Percentiles rank a stretch among this genome's conserved stretches.
These are phyloP conservation scores for Cupressus sempervirens DNA, from an alignment of 75 land plant species.

Conservation along the genomic window DNA sequence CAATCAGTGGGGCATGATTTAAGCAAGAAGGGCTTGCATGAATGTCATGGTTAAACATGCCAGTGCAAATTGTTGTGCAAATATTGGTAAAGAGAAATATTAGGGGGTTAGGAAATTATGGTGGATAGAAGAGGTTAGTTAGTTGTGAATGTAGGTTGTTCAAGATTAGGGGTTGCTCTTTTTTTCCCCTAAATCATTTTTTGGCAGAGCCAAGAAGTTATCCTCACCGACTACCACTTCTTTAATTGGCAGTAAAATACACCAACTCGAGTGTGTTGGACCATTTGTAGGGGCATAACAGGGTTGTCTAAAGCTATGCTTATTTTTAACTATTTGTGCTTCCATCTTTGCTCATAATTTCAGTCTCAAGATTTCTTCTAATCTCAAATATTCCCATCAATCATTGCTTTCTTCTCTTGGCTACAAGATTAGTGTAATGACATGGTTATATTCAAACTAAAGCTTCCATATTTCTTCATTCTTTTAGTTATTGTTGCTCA, in stretches of 20 bases:
- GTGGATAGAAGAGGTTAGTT: constrained; percentile 30
- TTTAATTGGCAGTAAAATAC: constrained; percentile 9
- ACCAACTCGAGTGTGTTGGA: constrained; percentile 13
- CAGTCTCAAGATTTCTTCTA: background rate
- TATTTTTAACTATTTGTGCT: background rate
- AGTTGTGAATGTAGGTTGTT: constrained; percentile 45
- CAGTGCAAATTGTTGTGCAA: background rate
- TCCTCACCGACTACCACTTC: constrained; percentile 37
- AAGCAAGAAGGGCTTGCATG: background rate
- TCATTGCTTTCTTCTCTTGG: no score
- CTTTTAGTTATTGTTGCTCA: background rate
- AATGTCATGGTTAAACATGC: background rate
- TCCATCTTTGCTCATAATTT: background rate
- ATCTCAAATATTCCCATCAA: background rate
- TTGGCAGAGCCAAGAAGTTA: constrained; percentile 10
- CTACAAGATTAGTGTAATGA: background rate
- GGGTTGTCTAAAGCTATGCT: constrained; percentile 87
- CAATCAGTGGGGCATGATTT: background rate
- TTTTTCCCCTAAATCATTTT: constrained; percentile 11
- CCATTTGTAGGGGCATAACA: constrained; percentile 87
- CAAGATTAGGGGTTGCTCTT: constrained; percentile 31
- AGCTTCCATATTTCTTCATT: background rate
- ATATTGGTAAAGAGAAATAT: background rate
- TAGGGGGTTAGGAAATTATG: constrained; percentile 11
- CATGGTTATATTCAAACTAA: no score